Percentiles rank a stretch among this genome's conserved stretches.
Conservation (phyloP, 768 basidiomycete genomes). For the Naematelia aurantialba region DNA sequence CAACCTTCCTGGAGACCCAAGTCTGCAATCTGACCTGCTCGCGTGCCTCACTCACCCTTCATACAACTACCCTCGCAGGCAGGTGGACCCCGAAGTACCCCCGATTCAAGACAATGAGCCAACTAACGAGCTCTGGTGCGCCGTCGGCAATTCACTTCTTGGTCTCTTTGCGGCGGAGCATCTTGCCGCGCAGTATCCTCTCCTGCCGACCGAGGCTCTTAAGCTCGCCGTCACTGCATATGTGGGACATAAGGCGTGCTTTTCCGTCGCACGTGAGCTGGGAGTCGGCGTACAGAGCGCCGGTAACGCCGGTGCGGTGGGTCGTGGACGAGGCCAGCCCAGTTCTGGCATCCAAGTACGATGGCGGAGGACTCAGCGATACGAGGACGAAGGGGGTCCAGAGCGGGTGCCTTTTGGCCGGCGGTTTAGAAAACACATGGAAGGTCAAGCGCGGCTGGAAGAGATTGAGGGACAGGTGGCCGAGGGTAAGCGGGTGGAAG, state of each 20-base stretch:
- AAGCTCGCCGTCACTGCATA: conserved; percentile 89
- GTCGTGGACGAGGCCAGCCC: conserved; percentile 17
- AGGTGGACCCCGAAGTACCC: background rate
- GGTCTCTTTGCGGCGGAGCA: conserved; percentile 86
- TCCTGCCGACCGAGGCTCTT: conserved; percentile 83
- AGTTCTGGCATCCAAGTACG: conserved; percentile 16
- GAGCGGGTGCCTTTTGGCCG: conserved; percentile 27
- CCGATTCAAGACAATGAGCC: conserved; percentile 5
- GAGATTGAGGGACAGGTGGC: background rate
- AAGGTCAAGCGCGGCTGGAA: conserved; percentile 1
- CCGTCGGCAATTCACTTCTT: conserved; percentile 79
- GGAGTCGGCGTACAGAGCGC: conserved; percentile 36
- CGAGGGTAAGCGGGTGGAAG: conserved; percentile 20
- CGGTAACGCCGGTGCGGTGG: conserved; percentile 18
- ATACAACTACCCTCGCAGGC: conserved; percentile 12
- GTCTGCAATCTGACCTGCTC: conserved; percentile 29
- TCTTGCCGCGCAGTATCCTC: conserved; percentile 73
- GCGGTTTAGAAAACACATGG: conserved; percentile 55
- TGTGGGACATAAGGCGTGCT: conserved; percentile 79
- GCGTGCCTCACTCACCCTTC: conserved; percentile 46
- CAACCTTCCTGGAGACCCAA: conserved; percentile 22
- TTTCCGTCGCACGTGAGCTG: conserved; percentile 72
- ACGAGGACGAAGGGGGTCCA: conserved; percentile 12
- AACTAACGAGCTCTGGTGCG: conserved; percentile 71
- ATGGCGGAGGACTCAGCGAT: conserved; percentile 13